These are phyloP conservation scores for Alternaria gaisen DNA, from an alignment of 2,329 filamentous ascomycete species.

Conservation along the genomic window DNA sequence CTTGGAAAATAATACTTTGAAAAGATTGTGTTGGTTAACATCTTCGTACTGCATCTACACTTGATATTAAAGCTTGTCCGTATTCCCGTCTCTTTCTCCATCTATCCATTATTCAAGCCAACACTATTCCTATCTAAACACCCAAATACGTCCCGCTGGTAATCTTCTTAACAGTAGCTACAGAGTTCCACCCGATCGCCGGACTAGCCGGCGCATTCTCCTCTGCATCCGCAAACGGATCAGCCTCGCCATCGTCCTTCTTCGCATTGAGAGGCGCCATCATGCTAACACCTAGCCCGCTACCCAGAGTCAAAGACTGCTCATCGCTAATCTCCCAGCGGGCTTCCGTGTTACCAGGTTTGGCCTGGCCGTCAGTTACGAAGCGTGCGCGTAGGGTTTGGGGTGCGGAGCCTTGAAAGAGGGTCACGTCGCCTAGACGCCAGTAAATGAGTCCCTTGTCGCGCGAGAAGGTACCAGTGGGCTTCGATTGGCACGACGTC, in stretches of 20 bases:
- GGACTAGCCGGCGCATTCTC: constrained; percentile 43
- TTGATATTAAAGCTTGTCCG: background rate
- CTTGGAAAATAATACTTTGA: background rate
- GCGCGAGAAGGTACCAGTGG: constrained; percentile 78
- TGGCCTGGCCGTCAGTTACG: constrained; percentile 74
- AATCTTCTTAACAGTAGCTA: constrained; percentile 48
- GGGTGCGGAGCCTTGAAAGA: constrained; percentile 65
- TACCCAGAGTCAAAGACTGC: constrained; percentile 60
- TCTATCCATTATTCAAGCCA: constrained; percentile 2
- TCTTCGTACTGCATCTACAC: constrained; percentile 2
- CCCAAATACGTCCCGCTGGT: constrained; percentile 50
- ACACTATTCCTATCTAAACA: constrained; percentile 28
- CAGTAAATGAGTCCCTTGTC: constrained; percentile 82
- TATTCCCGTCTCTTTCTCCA: background rate
- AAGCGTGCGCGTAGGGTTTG: constrained; percentile 87
- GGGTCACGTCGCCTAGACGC: constrained; percentile 77
- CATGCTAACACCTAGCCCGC: constrained; percentile 68
- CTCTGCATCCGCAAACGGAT: constrained; percentile 76
- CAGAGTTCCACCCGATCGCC: constrained; percentile 43
- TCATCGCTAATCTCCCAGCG: constrained; percentile 75
- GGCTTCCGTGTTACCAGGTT: constrained; percentile 80
- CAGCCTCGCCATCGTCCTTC: constrained; percentile 57
- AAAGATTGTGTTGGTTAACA: background rate
- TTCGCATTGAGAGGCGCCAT: constrained; percentile 52
- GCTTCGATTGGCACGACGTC: constrained; percentile 77